Evolutionary conservation across 768 basidiomycete genomes (phyloP).

Genomic region (Mycena galericulata): DNA sequence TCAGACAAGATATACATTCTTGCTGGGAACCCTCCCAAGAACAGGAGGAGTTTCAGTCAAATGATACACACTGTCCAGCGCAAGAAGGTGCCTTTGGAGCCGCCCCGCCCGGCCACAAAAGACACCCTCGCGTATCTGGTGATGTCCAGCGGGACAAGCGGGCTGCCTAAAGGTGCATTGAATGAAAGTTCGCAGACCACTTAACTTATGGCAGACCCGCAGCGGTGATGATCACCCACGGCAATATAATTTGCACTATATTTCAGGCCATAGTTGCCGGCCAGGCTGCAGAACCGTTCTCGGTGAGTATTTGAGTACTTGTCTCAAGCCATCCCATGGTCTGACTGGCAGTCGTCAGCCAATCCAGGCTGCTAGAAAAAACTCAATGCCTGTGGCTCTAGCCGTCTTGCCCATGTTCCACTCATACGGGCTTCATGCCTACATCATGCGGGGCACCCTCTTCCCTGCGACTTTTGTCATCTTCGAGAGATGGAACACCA

Average conservation of each 20-base stretch:
- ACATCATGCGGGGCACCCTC: constrained; percentile 61
- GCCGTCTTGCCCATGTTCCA: constrained; percentile 79
- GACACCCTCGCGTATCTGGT: constrained; percentile 76
- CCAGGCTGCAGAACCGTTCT: constrained; percentile 47
- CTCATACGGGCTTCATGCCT: constrained; percentile 68
- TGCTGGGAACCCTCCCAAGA: constrained; percentile 51
- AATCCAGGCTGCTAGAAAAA: constrained; percentile 37
- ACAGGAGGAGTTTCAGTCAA: constrained; percentile 56
- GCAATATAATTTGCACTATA: constrained; percentile 65
- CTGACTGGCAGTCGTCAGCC: background rate
- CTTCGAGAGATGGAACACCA: constrained; percentile 70
- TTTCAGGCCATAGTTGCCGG: constrained; percentile 50
- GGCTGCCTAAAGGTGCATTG: constrained; percentile 77
- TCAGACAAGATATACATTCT: constrained; percentile 63
- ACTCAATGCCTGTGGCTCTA: constrained; percentile 57
- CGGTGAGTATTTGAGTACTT: constrained; percentile 46
- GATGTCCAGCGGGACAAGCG: constrained; percentile 85
- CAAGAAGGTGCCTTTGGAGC: constrained; percentile 53
- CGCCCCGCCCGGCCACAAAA: constrained; percentile 58
- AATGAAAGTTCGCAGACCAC: background rate
- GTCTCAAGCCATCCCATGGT: background rate
- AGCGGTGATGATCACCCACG: constrained; percentile 84
- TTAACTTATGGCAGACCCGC: background rate
- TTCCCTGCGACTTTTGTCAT: constrained; percentile 62
- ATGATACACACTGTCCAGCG: constrained; percentile 55